Evolutionary conservation across 306 rosid species (phyloP).

Genomic region (Vicia faba): DNA sequence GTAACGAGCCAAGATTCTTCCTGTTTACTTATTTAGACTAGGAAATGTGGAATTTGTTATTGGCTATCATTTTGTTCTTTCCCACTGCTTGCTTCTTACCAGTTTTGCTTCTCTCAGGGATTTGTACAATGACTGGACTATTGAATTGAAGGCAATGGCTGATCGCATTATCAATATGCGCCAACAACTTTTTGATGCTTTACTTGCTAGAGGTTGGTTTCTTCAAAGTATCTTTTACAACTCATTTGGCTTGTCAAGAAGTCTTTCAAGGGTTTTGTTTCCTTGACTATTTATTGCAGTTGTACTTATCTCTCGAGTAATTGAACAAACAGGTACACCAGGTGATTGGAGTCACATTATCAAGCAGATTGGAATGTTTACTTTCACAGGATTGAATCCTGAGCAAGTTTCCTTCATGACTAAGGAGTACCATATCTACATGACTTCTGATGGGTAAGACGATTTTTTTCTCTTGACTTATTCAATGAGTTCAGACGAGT

Average conservation of each 20-base stretch:
- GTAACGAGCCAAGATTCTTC: constrained; percentile 43
- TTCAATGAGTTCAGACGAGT: constrained; percentile 30
- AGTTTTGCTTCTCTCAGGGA: constrained; percentile 48
- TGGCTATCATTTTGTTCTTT: constrained; percentile 14
- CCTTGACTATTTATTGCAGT: background rate
- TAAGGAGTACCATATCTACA: constrained; percentile 82
- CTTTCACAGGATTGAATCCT: constrained; percentile 89
- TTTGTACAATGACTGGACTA: constrained; percentile 85
- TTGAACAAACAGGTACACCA: constrained; percentile 79
- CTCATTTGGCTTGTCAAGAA: background rate
- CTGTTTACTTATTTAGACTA: background rate
- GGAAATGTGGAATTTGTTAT: constrained; percentile 14
- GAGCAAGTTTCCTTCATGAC: constrained; percentile 95
- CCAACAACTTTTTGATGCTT: constrained; percentile 84
- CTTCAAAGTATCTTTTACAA: constrained; percentile 12
- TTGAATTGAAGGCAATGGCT: constrained; percentile 98
- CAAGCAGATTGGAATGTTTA: constrained; percentile 98
- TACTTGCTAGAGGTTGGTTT: constrained; percentile 70
- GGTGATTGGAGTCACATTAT: constrained; percentile 99
- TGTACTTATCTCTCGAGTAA: constrained; percentile 9
- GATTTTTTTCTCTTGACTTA: constrained; percentile 26
- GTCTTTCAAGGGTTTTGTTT: constrained; percentile 15
- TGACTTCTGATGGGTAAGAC: constrained; percentile 96
- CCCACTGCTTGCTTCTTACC: background rate
- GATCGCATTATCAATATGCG: constrained; percentile 97